A percentile compares a stretch with the other conserved stretches of the same genome.
These are phyloP conservation scores for Aspergillus funiculosus DNA, from an alignment of 495 filamentous ascomycete genomes.

Conservation along the genomic window DNA sequence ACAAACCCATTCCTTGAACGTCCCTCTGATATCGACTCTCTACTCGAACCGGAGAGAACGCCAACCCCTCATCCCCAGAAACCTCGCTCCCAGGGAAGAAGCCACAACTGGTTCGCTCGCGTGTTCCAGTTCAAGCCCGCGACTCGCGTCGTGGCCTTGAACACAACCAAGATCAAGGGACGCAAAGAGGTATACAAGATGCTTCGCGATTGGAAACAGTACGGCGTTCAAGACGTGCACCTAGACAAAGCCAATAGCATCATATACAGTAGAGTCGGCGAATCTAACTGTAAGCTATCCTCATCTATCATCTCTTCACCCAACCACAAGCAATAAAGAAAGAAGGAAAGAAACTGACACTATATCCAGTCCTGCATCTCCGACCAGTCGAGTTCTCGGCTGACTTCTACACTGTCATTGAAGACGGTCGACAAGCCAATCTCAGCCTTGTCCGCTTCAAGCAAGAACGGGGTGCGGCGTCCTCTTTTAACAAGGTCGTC, in stretches of 20 bases:
- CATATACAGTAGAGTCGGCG: constrained; percentile 68
- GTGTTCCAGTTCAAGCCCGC: constrained; percentile 87
- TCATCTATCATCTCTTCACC: neutral
- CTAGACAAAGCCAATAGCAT: constrained; percentile 68
- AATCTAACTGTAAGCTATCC: constrained; percentile 64
- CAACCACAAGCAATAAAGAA: neutral
- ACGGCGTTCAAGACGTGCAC: constrained; percentile 69
- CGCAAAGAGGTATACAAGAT: constrained; percentile 68
- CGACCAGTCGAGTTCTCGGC: constrained; percentile 73
- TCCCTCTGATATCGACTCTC: constrained; percentile 14
- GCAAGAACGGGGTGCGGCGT: constrained; percentile 80
- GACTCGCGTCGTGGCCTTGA: constrained; percentile 65
- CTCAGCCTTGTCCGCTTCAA: constrained; percentile 78
- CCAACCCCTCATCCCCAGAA: constrained; percentile 16
- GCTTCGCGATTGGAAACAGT: constrained; percentile 70
- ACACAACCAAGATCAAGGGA: constrained; percentile 57
- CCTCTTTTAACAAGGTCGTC: constrained; percentile 77
- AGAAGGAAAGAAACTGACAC: neutral
- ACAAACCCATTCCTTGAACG: constrained; percentile 18
- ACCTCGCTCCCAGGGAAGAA: constrained; percentile 11
- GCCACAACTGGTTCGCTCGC: constrained; percentile 75
- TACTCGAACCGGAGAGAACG: constrained; percentile 14
- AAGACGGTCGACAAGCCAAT: constrained; percentile 62
- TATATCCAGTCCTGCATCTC: constrained; percentile 56
- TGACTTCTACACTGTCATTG: constrained; percentile 79